Conservation (phyloP, 768 basidiomycete genomes). For the Chalciporus pseudorubinellus region DNA sequence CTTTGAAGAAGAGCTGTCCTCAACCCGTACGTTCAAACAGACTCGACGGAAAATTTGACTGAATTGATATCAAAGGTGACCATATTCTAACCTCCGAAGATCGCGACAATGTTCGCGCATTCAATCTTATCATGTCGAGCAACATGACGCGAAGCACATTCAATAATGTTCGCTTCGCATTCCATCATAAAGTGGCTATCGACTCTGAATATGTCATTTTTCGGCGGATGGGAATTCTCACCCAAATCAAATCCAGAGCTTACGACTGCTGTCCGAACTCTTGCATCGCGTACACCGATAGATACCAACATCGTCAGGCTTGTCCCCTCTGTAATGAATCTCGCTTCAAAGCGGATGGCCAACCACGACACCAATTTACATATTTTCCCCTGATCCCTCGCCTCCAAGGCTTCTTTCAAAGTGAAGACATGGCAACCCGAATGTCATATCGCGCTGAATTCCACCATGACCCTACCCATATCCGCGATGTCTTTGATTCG, state of each 20-base stretch:
- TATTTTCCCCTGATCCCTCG: constrained; percentile 42
- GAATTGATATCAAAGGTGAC: no score
- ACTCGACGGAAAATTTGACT: no score
- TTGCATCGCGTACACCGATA: constrained; percentile 1
- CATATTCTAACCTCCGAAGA: neutral
- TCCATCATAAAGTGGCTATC: neutral
- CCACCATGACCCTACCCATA: no score
- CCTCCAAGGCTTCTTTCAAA: constrained; percentile 28
- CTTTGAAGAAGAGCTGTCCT: no score
- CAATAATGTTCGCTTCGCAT: neutral
- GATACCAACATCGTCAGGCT: neutral
- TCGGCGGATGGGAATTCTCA: neutral
- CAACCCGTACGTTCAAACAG: no score
- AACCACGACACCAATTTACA: constrained; percentile 28
- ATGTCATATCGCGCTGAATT: no score
- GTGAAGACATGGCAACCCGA: neutral
- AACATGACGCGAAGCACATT: neutral
- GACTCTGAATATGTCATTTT: neutral
- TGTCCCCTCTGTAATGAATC: constrained; percentile 40
- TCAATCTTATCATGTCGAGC: neutral
- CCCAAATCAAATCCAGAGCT: neutral
- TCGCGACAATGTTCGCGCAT: neutral
- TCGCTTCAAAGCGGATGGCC: constrained; percentile 19
- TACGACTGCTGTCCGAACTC: neutral
- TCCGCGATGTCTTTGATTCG: constrained; percentile 37